Evolutionary conservation across 768 basidiomycete species (phyloP), one percentile per base, ranked within the genome.

Genomic region (Leucocoprinus leucothites): DNA sequence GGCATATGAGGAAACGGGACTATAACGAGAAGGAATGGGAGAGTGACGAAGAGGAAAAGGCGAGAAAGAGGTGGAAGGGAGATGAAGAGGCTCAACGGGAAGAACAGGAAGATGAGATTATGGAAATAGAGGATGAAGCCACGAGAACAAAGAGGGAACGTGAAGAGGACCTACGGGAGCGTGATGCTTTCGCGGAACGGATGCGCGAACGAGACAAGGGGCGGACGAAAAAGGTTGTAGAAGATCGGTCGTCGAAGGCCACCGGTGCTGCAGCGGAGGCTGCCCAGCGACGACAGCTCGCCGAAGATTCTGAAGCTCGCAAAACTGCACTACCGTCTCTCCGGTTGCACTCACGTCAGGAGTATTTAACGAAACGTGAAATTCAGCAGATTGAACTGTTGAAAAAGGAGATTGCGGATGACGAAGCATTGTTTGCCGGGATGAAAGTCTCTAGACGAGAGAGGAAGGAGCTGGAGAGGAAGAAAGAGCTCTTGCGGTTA

Each of bases 281-380:
- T 24, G 85, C 88, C 18, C 79, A 85, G 58, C 79, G 94, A 60
- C 81, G 90, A 58, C 80, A 85, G 56, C 76, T 98, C 3, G 94
- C 90, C 16, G 92, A 97, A 60, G 89, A 94, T 65, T 60, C 78
- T 6, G 79, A 80, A 59, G 84, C 84, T 26, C 81, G 84, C 44
- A 60, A 62, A 2, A 56, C 64, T 48, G 83, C 82, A 51, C 67
- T 87, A 19, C 85, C 94, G 0, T 85, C 84, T 11, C 77, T 98
- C 6, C 85, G 97, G 40, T 76, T 90, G 55, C 91, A 88, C 63
- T 95, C 95, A 1, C 86, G 97, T 51, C 91, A 98, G 67, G 92
- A 95, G 69, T 99, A 99, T 65, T 80, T 99, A 58, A 89, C 92
- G 21, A 98, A 98, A 67, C 89, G 97, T 64, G 97, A 99, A 75